Conservation (phyloP, 2,329 filamentous ascomycete species). For the Endoconidiophora laricicola region DNA sequence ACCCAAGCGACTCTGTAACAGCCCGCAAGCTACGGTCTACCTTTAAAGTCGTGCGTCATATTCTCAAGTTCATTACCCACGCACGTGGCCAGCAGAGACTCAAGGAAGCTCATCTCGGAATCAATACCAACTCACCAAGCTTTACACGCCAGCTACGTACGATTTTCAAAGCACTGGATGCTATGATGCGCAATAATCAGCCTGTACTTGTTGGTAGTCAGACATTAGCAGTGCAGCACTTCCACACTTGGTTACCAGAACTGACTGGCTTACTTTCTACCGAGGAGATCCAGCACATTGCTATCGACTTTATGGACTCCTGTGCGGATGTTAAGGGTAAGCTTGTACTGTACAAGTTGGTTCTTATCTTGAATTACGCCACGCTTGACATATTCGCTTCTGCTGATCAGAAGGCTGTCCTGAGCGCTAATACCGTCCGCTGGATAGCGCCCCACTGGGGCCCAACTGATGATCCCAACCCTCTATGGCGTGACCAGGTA, state of each 20-base stretch:
- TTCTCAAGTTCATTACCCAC: conserved; percentile 88
- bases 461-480: conserved; percentile 50
- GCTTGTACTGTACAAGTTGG: conserved; percentile 76
- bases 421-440: conserved; percentile 66
- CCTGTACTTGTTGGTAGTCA: conserved; percentile 85
- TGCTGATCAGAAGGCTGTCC: conserved; percentile 54
- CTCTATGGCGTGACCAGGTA: conserved; percentile 85
- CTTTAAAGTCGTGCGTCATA: conserved; percentile 85
- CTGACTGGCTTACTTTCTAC: conserved; percentile 58
- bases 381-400: conserved; percentile 65
- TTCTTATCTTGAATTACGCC: conserved; percentile 84
- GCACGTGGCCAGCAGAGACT: conserved; percentile 69
- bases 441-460: conserved; percentile 97
- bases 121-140: conserved; percentile 51
- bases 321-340: conserved; percentile 79
- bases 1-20: conserved; percentile 65
- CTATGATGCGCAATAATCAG: conserved; percentile 73
- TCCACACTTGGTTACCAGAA: conserved; percentile 94
- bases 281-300: conserved; percentile 78
- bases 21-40: conserved; percentile 75
- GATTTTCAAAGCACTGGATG: conserved; percentile 80
- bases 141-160: conserved; percentile 72
- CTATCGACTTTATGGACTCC: conserved; percentile 85
- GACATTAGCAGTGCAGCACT: conserved; percentile 86
- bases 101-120: conserved; percentile 79